phyloP scores from a whole-genome alignment of 2,329 filamentous ascomycete species.

The Colletotrichum sp. region DNA sequence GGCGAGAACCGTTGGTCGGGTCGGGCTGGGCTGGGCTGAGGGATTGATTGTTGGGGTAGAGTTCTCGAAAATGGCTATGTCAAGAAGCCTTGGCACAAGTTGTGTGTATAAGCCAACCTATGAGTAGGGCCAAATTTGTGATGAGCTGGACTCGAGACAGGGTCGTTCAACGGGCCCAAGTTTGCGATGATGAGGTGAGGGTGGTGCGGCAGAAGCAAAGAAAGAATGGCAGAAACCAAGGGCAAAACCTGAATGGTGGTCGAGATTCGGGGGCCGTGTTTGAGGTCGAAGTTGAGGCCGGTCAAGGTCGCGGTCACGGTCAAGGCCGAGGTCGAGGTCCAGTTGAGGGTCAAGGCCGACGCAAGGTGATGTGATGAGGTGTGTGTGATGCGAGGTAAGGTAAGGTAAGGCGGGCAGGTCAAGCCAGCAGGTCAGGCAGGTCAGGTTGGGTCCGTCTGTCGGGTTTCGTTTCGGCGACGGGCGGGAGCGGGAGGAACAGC shows the following conservation, averaged over 20 bases:
- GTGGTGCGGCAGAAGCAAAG: background rate
- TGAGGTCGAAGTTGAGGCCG: background rate
- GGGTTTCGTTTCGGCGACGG: slow-evolving; percentile 19
- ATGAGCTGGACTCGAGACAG: background rate
- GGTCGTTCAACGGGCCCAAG: background rate
- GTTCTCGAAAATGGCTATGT: background rate
- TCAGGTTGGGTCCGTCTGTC: slow-evolving; percentile 6
- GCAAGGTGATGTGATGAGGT: slow-evolving; percentile 9
- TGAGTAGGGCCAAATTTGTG: background rate
- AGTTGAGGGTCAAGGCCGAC: background rate
- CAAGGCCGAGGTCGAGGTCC: background rate
- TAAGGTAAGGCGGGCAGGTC: background rate
- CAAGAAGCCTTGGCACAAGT: background rate
- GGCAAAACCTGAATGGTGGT: background rate
- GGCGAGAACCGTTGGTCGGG: slow-evolving; percentile 19
- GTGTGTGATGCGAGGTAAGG: background rate
- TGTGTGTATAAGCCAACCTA: background rate
- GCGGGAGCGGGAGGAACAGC: slow-evolving; percentile 23
- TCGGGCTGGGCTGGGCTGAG: background rate
- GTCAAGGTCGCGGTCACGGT: background rate
- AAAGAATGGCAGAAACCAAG: background rate
- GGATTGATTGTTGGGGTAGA: background rate
- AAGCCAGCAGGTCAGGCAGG: background rate
- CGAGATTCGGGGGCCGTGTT: background rate
- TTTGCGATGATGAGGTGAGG: background rate